Evolutionary conservation across 2,329 filamentous ascomycete species (phyloP), one percentile per base, ranked within the genome.

Genomic region (Stemphylium vesicarium): DNA sequence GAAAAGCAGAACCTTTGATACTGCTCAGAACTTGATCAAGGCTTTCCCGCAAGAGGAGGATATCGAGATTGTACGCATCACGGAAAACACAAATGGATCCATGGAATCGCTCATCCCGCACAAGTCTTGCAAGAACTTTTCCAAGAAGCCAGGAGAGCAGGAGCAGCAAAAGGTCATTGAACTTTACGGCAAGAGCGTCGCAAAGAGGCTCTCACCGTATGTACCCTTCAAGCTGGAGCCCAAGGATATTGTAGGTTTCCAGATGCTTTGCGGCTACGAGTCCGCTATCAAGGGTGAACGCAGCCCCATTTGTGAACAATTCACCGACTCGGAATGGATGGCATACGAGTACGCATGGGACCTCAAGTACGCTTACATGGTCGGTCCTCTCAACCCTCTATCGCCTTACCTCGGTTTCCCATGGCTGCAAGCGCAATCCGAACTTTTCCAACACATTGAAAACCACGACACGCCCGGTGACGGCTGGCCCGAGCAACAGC

Each of bases 201-300:
- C 68, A 4, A 58, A 62, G 10, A 66, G 70, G 8, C 67, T 71
- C 4, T 53, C 58, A 3, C 61, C 61, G 0, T 69, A 53, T 31
- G 61, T 59, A 15, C 66, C 68, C 2, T 88, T 89, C 71, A 83
- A 87, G 70, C 85, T 89, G 69, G 85, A 82, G 0, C 71, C 80
- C 18, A 78, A 80, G 41, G 86, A 89, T 61, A 78, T 90, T 10
- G 84, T 86, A 48, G 86, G 83, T 32, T 84, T 88, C 78, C 85
- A 87, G 75, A 80, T 86, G 73, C 74, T 88, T 3, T 88, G 85
- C 62, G 85, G 85, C 2, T 88, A 88, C 68, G 85, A 88, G 68
- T 82, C 81, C 0, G 85, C 87, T 20, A 86, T 87, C 55, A 80
- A 80, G 0, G 85, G 85, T 3, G 80, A 78, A 50, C 82, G 13